Base-by-base conservation (phyloP, 768 basidiomycete genomes). In the Tylopilus felleus region DNA sequence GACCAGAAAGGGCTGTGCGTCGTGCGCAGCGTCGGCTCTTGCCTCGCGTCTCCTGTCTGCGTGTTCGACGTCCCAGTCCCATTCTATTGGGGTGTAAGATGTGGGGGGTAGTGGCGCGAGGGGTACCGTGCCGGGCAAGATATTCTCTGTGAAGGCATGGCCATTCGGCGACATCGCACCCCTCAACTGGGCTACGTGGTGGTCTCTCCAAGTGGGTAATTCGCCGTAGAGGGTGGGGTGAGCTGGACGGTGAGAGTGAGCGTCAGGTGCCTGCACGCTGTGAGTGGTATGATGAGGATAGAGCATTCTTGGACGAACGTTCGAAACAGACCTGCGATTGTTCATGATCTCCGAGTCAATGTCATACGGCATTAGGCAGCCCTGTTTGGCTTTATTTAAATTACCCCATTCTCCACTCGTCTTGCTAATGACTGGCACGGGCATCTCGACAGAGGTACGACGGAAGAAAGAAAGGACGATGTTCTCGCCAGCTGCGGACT, bases 1-100 rank as follows among this genome's bases (percentile, higher is more conserved):
- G 23, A 93, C 84, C 50, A 82, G 82, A 62, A 93, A 90, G 22
- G 86, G 86, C 6, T 76, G 78, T 10, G 78, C 74, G 31, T 79
- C 80, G 60, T 89, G 86, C 19, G 78, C 79, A 14, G 79, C 78
- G 57, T 90, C 88, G 3, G 80, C 81, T 60, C 77, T 79, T 2
- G 79, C 77, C 68, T 91, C 89, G 33, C 71, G 77, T 61, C 74
- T 77, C 42, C 88, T 74, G 66, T 90, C 88, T n/a, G 74, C 81
- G 50, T 85, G 85, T 67, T 90, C 89, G 31, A 78, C 62, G 19
- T 82, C 78, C 86, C 86, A 86, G 68, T 83, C 78, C 88, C 88
- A 91, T 65, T 77, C 72, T 33, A 87, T 62, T 14, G 59, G 61
- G 51, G 43, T 29, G 46, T 49, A 49, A 16, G 53, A 16, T 5